Conservation (phyloP, 371 early-diverging fungal genomes). For the Mortierella polycephala region DNA sequence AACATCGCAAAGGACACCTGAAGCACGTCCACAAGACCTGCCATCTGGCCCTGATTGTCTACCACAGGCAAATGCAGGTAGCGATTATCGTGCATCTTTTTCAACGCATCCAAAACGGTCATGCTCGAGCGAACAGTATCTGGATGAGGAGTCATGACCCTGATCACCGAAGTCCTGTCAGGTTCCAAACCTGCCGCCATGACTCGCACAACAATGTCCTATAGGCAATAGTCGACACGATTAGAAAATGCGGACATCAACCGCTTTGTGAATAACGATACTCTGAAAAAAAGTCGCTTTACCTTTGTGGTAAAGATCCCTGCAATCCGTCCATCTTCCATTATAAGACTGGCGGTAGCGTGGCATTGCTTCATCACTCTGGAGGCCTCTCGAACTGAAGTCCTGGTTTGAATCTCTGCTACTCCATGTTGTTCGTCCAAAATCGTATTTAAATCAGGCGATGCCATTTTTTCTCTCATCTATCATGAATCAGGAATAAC, state of each 20-base stretch:
- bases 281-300: not conserved
- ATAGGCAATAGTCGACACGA: slow-evolving; percentile 3
- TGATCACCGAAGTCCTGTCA: slow-evolving; percentile 83
- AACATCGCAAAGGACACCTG: slow-evolving; percentile 83
- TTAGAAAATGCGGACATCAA: not conserved
- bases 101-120: slow-evolving; percentile 87
- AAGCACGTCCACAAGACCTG: slow-evolving; percentile 92
- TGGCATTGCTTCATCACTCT: slow-evolving; percentile 83
- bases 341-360: slow-evolving; percentile 88
- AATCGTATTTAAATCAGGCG: slow-evolving; percentile 84
- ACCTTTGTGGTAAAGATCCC: slow-evolving; percentile 90
- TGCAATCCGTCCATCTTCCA: slow-evolving; percentile 77
- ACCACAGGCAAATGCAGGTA: slow-evolving; percentile 92
- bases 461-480: slow-evolving; percentile 80
- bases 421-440: slow-evolving; percentile 65
- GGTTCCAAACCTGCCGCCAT: slow-evolving; percentile 91
- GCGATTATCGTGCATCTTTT: slow-evolving; percentile 87
- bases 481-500: not conserved
- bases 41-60: slow-evolving; percentile 68
- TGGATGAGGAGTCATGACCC: slow-evolving; percentile 95
- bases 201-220: slow-evolving; percentile 92
- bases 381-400: slow-evolving; percentile 90
- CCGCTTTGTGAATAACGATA: no score
- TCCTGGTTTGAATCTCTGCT: slow-evolving; percentile 75
- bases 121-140: slow-evolving; percentile 83